Evolutionary conservation across 257 asterid species (phyloP), one percentile per base, ranked within the genome.

Genomic region (Nicotiana attenuata): DNA sequence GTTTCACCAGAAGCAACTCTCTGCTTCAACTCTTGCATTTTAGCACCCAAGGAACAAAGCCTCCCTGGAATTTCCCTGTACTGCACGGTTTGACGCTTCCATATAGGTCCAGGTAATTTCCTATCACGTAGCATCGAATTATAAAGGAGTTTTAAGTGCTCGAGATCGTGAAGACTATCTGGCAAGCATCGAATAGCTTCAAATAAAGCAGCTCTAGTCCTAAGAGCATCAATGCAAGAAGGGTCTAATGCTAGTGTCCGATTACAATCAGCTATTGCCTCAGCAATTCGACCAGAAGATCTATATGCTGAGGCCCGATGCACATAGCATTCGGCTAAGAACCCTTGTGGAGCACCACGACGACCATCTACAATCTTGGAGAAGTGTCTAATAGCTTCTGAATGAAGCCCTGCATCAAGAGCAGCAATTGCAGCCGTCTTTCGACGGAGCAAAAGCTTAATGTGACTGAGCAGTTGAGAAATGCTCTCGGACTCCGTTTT

Each of bases 1-100:
- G 89, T 88, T 83, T 93, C 97, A 10, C 95, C 95, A 3, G 88
- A 89, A 35, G 95, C 97, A 52, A 92, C 90, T 71, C 93, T 90
- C 24, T 88, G 91, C 82, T 93, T 92, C 52, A 90, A 33, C 59
- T 91, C 94, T 86, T 93, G 97, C 65, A 91, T 92, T 84, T 93
- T 92, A 6, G 93, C 28, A 9, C 92, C 95, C 56, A 93, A 84
- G 0, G 95, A 93, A 81, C 97, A 91, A 9, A 93, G 73, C 66
- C 82, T 90, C 26, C 97, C 97, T 0, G 97, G 95, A 63, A 93
- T 93, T 86, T 92, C 97, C 33, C 94, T 80, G 86, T 93, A 93
- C 10, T 87, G 90, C 31, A 93, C 88, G 22, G 82, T 78, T 78
- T 91, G 97, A 2, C 93, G 88, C 81, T 91, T 93, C 97, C 97